Conservation (phyloP, 352 stramenopile species). For the Pythium dissimile region DNA sequence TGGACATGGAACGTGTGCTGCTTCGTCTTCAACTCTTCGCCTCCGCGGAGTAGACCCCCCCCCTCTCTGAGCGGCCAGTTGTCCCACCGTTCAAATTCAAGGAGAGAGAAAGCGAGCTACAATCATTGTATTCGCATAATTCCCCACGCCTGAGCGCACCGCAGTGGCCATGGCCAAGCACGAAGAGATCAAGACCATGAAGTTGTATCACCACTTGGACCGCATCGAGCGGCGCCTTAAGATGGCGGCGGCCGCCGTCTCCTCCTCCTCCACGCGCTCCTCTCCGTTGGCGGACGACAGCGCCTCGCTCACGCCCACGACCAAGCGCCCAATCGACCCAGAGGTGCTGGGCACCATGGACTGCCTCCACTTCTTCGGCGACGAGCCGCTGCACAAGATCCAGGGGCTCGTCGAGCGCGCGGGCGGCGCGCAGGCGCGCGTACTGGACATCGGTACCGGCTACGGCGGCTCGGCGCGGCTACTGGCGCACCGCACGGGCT, state of each 20-base stretch:
- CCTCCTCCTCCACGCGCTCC: not conserved
- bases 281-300: too few species aligned
- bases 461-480: slow-evolving; percentile 87
- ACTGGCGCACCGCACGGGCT: slow-evolving; percentile 65
- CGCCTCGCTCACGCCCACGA: slow-evolving; percentile 7
- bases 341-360: slow-evolving; percentile 52
- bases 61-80: too few species aligned
- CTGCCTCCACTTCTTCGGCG: slow-evolving; percentile 63
- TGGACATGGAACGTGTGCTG: not conserved
- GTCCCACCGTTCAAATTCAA: too few species aligned
- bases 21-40: not conserved
- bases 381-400: slow-evolving; percentile 53
- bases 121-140: not conserved
- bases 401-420: slow-evolving; percentile 35
- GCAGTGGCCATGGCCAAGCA: slow-evolving; percentile 28
- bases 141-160: too few species aligned
- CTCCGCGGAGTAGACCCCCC: too few species aligned
- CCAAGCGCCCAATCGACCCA: slow-evolving; percentile 28
- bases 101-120: not conserved
- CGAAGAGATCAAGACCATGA: slow-evolving; percentile 87
- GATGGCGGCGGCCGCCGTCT: not conserved
- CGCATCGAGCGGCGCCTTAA: slow-evolving; percentile 69
- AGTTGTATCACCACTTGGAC: slow-evolving; percentile 80
- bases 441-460: slow-evolving; percentile 89
- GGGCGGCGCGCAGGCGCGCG: slow-evolving; percentile 12